Percentiles rank a stretch among this genome's conserved stretches.
phyloP scores from a whole-genome alignment of 805 yeast species.

The Starmerella cellae region DNA sequence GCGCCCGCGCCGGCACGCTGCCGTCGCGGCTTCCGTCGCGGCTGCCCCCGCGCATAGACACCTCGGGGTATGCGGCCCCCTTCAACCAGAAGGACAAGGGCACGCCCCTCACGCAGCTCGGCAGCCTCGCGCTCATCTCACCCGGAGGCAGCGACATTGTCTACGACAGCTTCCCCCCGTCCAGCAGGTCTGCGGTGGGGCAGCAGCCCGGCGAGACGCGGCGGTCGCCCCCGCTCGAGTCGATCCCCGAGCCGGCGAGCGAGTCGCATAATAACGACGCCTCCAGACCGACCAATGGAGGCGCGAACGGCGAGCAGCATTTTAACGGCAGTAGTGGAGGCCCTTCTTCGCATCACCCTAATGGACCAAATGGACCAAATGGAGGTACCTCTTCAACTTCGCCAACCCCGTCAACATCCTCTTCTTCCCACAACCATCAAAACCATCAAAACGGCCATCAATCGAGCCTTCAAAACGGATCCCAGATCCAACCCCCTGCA shows the following conservation, averaged over 20 bases:
- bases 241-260: constrained; percentile 15
- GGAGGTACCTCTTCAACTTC: too few species aligned
- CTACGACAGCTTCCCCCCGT: constrained; percentile 17
- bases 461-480: background rate
- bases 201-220: constrained; percentile 8
- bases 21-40: constrained; percentile 43
- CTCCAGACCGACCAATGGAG: too few species aligned
- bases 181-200: constrained; percentile 24
- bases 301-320: too few species aligned
- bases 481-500: background rate
- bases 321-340: too few species aligned
- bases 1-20: constrained; percentile 69
- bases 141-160: constrained; percentile 22
- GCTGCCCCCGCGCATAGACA: background rate
- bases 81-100: background rate
- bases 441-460: background rate
- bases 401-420: too few species aligned
- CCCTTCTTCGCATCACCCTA: too few species aligned
- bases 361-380: too few species aligned
- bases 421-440: background rate
- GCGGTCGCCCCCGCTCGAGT: constrained; percentile 16
- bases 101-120: constrained; percentile 20
- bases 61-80: background rate
- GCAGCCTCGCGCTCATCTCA: constrained; percentile 26
- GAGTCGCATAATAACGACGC: too few species aligned